These are phyloP conservation scores for Graphiopsis chlorocephala DNA, from an alignment of 2,329 filamentous ascomycete genomes.

Conservation along the genomic window DNA sequence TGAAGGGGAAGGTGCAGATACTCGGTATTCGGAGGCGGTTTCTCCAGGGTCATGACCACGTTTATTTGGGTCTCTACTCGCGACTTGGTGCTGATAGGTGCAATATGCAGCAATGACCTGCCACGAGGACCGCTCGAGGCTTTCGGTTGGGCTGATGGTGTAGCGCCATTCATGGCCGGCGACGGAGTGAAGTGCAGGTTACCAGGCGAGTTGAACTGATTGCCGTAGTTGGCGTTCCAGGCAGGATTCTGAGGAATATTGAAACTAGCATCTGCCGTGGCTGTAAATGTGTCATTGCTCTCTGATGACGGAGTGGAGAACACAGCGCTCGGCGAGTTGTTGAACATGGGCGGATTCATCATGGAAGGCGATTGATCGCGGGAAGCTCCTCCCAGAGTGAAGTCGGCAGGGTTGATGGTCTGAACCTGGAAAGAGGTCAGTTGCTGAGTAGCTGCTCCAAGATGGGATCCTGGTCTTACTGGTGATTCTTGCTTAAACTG, in stretches of 20 bases:
- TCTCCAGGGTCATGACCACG: slow-evolving; percentile 74
- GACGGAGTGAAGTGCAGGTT: slow-evolving; percentile 35
- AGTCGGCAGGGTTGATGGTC: slow-evolving; percentile 36
- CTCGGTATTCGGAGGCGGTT: slow-evolving; percentile 71
- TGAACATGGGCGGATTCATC: slow-evolving; percentile 30
- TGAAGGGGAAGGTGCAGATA: slow-evolving; percentile 83
- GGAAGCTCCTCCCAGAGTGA: slow-evolving; percentile 27
- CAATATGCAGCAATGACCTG: slow-evolving; percentile 35
- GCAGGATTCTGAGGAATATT: slow-evolving; percentile 29
- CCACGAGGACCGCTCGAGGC: slow-evolving; percentile 19
- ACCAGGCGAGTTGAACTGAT: slow-evolving; percentile 33
- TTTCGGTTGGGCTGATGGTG: slow-evolving; percentile 21
- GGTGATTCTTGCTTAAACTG: slow-evolving; percentile 31
- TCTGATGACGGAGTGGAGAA: slow-evolving; percentile 39
- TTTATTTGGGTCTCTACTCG: slow-evolving; percentile 96
- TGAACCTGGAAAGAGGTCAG: slow-evolving; percentile 22
- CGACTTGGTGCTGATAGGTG: slow-evolving; percentile 61
- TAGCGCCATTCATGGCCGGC: slow-evolving; percentile 31
- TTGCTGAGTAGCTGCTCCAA: neutral
- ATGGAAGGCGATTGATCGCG: slow-evolving; percentile 32
- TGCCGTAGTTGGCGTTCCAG: slow-evolving; percentile 29
- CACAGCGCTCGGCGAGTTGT: slow-evolving; percentile 32
- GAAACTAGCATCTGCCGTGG: slow-evolving; percentile 28
- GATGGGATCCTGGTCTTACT: slow-evolving; percentile 18
- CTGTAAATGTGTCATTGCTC: slow-evolving; percentile 33